These are phyloP conservation scores for Lactuca sativa DNA, from an alignment of 129 eudicot species.

Conservation along the genomic window DNA sequence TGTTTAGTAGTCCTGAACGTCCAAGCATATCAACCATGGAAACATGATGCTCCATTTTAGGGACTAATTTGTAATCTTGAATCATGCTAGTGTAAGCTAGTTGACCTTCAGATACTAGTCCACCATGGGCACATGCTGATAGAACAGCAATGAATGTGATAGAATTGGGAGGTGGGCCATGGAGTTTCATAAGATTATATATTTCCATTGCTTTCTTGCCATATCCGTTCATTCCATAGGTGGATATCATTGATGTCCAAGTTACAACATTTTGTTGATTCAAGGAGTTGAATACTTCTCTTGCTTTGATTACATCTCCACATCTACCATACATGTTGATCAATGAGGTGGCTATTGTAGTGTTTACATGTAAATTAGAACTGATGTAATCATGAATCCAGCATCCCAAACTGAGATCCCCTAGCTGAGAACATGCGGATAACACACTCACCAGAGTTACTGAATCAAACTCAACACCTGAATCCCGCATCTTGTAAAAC, in stretches of 20 bases:
- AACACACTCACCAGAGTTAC: constrained; percentile 49
- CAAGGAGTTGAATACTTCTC: constrained; percentile 50
- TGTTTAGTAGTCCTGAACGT: constrained; percentile 52
- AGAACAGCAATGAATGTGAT: constrained; percentile 54
- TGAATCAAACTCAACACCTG: constrained; percentile 43
- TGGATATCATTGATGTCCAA: constrained; percentile 70
- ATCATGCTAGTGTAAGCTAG: constrained; percentile 43
- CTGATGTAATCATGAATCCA: constrained; percentile 51
- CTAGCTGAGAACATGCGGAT: constrained; percentile 59
- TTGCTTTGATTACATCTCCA: constrained; percentile 53
- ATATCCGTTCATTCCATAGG: constrained; percentile 59
- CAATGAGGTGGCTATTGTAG: constrained; percentile 50
- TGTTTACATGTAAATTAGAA: constrained; percentile 20
- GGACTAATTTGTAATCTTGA: constrained; percentile 33
- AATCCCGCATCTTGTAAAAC: constrained; percentile 41
- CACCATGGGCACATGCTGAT: constrained; percentile 67
- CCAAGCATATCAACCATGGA: constrained; percentile 73
- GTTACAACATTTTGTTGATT: constrained; percentile 48
- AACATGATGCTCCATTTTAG: constrained; percentile 62
- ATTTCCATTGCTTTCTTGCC: constrained; percentile 57
- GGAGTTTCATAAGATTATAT: constrained; percentile 43
- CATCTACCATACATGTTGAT: constrained; percentile 61
- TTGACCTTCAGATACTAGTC: constrained; percentile 52
- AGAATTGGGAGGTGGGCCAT: constrained; percentile 46
- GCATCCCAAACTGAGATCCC: constrained; percentile 48